Evolutionary conservation across 1,139 yeast genomes (phyloP), one percentile per base, ranked within the genome.

Genomic region (Pichia sorboxylosa): DNA sequence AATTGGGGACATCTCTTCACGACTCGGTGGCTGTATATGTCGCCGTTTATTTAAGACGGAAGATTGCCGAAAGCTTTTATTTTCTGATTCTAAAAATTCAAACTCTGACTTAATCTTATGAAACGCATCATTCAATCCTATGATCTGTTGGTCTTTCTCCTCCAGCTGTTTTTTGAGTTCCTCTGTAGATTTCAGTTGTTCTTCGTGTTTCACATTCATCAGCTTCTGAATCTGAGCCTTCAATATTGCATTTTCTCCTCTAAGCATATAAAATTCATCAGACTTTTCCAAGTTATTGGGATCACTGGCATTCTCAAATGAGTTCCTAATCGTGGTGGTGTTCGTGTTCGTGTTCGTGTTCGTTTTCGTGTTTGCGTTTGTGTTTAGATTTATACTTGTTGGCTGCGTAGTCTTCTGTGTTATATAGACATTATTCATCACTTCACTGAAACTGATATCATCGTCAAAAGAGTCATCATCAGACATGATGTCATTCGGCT

Each of bases 191-290:
- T 61, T 59, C n/a, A 66, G 52, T 42, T 69, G 74, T 3, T 59
- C 55, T 4, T 56, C 59, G 34, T 66, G 67, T 27, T 56, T 64
- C 20, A 53, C 52, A 32, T 69, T 71, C 6, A 6, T 7, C 9
- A 69, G 47, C 31, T 66, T 65, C 14, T 64, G 57, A 29, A 82
- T 55, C 45, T 78, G 82, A 14, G 78, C 73, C 36, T 87, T 59
- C 17, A 84, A 61, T 24, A 83, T 75, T 9, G 92, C 75, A 20
- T 80, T 73, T 47, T 84, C 94, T 3, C 94, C 94, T 42, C 68
- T 76, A 1, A 84, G 76, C 25, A 62, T 59, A 39, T 61, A 62
- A 10, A 73, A 43, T 28, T 55, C 57, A 2, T 35, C 37, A 17
- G 6, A 7, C 9, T 19, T 5, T n/a, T 9, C 23, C n/a, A n/a